Conservation (phyloP, 148 eudicot genomes). For the Rhododendron simsii region DNA sequence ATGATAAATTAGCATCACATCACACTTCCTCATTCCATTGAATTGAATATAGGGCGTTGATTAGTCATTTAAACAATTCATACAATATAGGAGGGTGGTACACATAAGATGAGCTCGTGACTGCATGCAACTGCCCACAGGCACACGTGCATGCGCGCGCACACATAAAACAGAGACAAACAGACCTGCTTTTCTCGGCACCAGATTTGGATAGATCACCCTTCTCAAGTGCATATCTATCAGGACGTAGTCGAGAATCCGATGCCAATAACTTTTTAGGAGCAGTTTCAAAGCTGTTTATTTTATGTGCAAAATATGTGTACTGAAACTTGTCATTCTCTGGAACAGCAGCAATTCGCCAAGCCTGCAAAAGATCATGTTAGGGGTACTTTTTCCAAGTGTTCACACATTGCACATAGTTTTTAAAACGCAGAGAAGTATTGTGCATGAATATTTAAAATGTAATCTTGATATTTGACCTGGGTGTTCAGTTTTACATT, state of each 20-base stretch:
- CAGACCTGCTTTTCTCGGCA: constrained; percentile 61
- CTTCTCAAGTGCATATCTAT: constrained; percentile 81
- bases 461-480: not conserved
- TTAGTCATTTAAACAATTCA: not conserved
- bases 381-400: not conserved
- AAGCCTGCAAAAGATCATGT: constrained; percentile 38
- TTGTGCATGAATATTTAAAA: not conserved
- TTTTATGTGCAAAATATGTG: constrained; percentile 78
- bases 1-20: not conserved
- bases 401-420: not conserved
- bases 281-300: constrained; percentile 80
- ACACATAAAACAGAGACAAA: not conserved
- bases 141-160: not conserved
- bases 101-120: not conserved
- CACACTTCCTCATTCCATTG: not conserved
- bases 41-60: not conserved
- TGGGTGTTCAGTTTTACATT: not conserved
- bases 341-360: constrained; percentile 71
- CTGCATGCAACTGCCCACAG: not conserved
- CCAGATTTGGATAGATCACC: constrained; percentile 83
- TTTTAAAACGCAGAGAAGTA: not conserved
- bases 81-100: not conserved
- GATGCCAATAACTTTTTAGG: constrained; percentile 75
- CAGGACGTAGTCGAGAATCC: constrained; percentile 87
- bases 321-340: constrained; percentile 70